A percentile compares a stretch with the other conserved stretches of the same genome.
These are phyloP conservation scores for Ceratobasidium sp. DNA, from an alignment of 1,284 basidiomycete species.

Conservation along the genomic window DNA sequence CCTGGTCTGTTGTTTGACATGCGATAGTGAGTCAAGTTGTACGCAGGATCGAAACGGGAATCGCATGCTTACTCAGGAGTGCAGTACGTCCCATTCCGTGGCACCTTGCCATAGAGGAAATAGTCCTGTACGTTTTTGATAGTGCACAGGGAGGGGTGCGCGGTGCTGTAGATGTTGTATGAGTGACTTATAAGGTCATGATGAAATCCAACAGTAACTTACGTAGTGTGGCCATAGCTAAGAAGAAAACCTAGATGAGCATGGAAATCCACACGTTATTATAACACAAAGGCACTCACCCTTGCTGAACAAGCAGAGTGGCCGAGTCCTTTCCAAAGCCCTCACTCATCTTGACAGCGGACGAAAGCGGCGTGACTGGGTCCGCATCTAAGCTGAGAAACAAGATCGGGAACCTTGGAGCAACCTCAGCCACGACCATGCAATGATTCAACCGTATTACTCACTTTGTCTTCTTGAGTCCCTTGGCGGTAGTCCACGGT, in stretches of 20 bases:
- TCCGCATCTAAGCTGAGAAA: conserved; percentile 51
- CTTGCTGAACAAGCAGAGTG: conserved; percentile 49
- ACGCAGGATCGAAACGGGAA: background rate
- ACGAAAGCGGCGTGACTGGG: conserved; percentile 51
- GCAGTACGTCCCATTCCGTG: conserved; percentile 49
- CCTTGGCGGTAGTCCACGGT: conserved; percentile 47
- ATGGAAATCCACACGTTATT: background rate
- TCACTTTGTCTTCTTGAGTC: conserved; percentile 49
- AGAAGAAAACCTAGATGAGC: background rate
- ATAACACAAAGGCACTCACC: conserved; percentile 37
- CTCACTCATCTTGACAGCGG: conserved; percentile 49
- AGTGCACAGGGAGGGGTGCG: conserved; percentile 51
- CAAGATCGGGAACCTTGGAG: conserved; percentile 49
- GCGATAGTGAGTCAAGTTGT: too few relatives aligned
- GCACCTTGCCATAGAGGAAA: conserved; percentile 51
- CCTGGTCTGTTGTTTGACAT: conserved; percentile 1
- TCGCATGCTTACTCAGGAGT: conserved; percentile 19
- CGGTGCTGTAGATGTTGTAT: background rate
- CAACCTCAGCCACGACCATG: background rate
- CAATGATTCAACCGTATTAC: background rate
- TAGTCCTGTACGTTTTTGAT: conserved; percentile 49
- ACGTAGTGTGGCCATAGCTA: conserved; percentile 51
- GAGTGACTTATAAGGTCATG: background rate
- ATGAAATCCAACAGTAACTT: background rate
- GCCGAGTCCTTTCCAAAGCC: conserved; percentile 50